Percentiles rank a stretch among this genome's conserved stretches.
Conservation (phyloP, 176 grass and related monocot genomes). For the Zea mays region DNA sequence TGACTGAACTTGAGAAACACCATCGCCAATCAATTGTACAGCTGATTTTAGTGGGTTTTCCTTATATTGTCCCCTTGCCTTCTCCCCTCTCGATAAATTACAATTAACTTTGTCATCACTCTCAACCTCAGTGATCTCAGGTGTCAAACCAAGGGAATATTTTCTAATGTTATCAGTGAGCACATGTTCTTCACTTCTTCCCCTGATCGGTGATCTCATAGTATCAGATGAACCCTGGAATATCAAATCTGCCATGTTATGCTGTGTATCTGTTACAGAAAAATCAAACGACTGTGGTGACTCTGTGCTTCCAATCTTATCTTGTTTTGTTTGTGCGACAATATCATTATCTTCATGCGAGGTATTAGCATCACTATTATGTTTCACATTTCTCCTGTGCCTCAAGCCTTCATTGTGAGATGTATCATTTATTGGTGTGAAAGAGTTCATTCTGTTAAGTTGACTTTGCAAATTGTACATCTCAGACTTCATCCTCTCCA, state of each 20-base stretch:
- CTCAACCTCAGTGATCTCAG: conserved; percentile 81
- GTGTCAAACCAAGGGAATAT: conserved; percentile 51
- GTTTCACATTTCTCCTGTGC: conserved; percentile 55
- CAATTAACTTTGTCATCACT: conserved; percentile 40
- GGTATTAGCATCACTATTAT: conserved; percentile 30
- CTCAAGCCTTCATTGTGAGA: conserved; percentile 62
- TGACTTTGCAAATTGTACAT: conserved; percentile 96
- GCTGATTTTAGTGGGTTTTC: conserved; percentile 95
- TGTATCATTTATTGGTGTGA: conserved; percentile 50
- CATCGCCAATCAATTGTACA: conserved; percentile 92
- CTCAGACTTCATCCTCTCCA: conserved; percentile 98
- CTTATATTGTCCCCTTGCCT: conserved; percentile 48
- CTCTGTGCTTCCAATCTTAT: conserved; percentile 52
- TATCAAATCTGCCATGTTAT: conserved; percentile 37
- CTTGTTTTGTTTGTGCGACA: conserved; percentile 44
- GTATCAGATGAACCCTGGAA: conserved; percentile 45
- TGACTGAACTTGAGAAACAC: conserved; percentile 94
- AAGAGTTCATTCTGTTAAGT: conserved; percentile 76
- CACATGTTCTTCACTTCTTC: conserved; percentile 56
- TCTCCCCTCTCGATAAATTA: conserved; percentile 60
- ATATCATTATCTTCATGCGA: conserved; percentile 38
- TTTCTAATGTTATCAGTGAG: conserved; percentile 59
- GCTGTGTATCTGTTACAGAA: conserved; percentile 50
- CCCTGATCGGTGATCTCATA: conserved; percentile 44
- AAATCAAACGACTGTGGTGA: conserved; percentile 62